phyloP scores from a whole-genome alignment of 768 basidiomycete species.

The Kwoniella botswanensis region DNA sequence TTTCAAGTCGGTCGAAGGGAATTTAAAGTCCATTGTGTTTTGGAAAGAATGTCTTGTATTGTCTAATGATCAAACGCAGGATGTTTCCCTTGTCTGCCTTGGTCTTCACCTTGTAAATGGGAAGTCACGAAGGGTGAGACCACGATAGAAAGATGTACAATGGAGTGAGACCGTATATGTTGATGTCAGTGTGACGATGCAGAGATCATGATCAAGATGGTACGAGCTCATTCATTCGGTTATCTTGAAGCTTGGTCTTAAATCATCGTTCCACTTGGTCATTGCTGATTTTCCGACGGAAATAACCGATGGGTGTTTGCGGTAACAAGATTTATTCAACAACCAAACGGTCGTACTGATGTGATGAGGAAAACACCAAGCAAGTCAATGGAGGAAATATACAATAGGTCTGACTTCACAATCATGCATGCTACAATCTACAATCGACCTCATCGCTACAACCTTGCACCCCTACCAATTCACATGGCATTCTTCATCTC shows the following conservation, averaged over 20 bases:
- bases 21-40: conserved; percentile 7
- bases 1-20: conserved; percentile 43
- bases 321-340: too few species aligned
- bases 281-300: neutral
- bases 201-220: neutral
- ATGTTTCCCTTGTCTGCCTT: too few species aligned
- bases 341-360: too few species aligned
- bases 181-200: neutral
- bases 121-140: too few species aligned
- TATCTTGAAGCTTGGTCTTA: neutral
- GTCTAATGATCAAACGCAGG: neutral
- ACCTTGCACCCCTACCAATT: neutral
- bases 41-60: neutral
- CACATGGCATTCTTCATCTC: conserved; percentile 73
- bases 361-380: too few species aligned
- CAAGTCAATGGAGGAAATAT: too few species aligned
- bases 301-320: neutral
- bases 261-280: neutral
- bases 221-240: conserved; percentile 2
- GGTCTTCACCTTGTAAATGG: too few species aligned
- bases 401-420: too few species aligned
- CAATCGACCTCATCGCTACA: neutral
- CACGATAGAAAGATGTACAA: neutral
- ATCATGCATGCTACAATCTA: too few species aligned
- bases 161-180: neutral